Conservation (phyloP, 2,329 filamentous ascomycete genomes). For the Aureobasidium leucospermi region DNA sequence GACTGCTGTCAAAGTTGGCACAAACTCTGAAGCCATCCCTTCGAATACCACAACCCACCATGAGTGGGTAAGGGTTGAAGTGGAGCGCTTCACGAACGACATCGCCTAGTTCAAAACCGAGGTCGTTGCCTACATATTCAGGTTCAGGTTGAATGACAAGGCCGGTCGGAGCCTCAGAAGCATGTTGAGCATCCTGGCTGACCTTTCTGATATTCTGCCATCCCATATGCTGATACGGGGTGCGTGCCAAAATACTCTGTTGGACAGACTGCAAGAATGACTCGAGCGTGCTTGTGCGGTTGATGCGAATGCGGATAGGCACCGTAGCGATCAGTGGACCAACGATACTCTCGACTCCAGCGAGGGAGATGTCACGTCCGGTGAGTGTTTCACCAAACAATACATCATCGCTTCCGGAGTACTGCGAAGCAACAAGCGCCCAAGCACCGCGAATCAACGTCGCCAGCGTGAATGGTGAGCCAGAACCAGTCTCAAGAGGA, state of each 20-base stretch:
- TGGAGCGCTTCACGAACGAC: constrained; percentile 19
- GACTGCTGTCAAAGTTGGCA: constrained; percentile 13
- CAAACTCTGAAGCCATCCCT: constrained; percentile 35
- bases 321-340: constrained; percentile 34
- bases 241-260: constrained; percentile 21
- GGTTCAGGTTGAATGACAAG: constrained; percentile 45
- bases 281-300: constrained; percentile 21
- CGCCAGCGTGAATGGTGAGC: constrained; percentile 25
- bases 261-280: constrained; percentile 18
- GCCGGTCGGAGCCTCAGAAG: constrained; percentile 50
- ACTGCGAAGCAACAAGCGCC: constrained; percentile 24
- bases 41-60: constrained; percentile 40
- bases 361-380: constrained; percentile 29
- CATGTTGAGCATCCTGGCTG: constrained; percentile 47
- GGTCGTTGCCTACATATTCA: constrained; percentile 17
- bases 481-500: constrained; percentile 4
- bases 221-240: constrained; percentile 32
- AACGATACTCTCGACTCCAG: constrained; percentile 28
- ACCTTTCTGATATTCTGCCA: constrained; percentile 32
- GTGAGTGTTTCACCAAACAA: constrained; percentile 30
- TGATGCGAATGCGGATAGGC: constrained; percentile 29
- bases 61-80: constrained; percentile 37
- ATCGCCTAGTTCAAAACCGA: constrained; percentile 19
- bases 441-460: constrained; percentile 28
- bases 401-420: constrained; percentile 26